Base-by-base conservation (phyloP, 2,329 filamentous ascomycete genomes). In the Colletotrichum coccodes region DNA sequence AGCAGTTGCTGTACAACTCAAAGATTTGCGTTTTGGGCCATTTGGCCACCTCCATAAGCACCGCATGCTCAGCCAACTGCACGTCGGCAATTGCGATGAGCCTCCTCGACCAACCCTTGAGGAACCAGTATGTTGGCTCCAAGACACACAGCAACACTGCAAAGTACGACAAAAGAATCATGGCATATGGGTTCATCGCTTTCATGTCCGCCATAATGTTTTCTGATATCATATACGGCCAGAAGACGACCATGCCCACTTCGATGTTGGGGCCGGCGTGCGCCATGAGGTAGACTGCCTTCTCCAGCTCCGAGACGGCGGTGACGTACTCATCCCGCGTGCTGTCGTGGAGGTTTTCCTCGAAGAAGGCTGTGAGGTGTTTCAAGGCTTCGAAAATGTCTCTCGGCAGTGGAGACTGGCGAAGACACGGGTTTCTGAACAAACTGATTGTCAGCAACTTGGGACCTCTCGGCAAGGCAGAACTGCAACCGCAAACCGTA, bases 121-220 rank as follows among this genome's bases (percentile, higher is more conserved):
- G 7, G 49, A 64, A 76, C 76, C 76, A 78, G 58, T 72, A 77
- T 16, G 47, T 61, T 36, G 61, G 74, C 44, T 78, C 76, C 4
- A 76, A 28, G 5, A 68, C 57, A 26, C 74, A 71, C n/a, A 77
- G 57, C 16, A 74, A 68, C 0, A 78, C 66, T 16, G 71, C 61
- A 32, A 73, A 75, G 40, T 78, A 64, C 5, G 74, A 72, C n/a
- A 78, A 56, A 3, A 78, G 61, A 7, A 78, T 60, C 30, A 77
- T 68, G 2, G 74, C 74, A 18, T 75, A 73, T 1, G 75, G 74
- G 2, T 62, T 73, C 7, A 68, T 62, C 3, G 73, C 67, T 9
- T 65, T 62, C 9, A 78, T 66, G 60, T 78, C 76, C n/a, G 72
- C 42, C 26, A 78, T 60, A 38, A 78, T 61, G 26, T 70, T 72